A percentile compares a stretch with the other conserved stretches of the same genome.
These are phyloP conservation scores for Penicillium sp. DNA, from an alignment of 2,329 filamentous ascomycete genomes.

Conservation along the genomic window DNA sequence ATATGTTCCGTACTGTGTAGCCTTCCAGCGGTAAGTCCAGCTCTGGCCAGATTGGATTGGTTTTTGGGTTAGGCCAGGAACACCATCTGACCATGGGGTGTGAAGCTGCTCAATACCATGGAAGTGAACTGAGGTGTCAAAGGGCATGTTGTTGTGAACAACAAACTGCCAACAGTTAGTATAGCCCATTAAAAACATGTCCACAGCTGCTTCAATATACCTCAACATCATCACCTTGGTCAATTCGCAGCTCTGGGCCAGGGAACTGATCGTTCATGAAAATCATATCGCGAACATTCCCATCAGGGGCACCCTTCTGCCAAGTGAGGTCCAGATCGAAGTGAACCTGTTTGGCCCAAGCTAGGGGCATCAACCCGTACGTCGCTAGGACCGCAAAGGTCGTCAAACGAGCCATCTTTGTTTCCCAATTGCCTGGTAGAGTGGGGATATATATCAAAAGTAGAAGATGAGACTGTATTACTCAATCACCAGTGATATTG, in stretches of 20 bases:
- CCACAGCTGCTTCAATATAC: conserved; percentile 11
- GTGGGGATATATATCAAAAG: too few species aligned
- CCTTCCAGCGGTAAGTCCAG: conserved; percentile 52
- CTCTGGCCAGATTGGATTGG: conserved; percentile 50
- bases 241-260: conserved; percentile 28
- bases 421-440: not conserved
- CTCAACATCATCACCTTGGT: conserved; percentile 31
- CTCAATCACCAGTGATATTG: too few species aligned
- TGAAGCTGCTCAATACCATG: conserved; percentile 21
- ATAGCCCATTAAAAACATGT: too few species aligned
- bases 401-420: conserved; percentile 16
- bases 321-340: conserved; percentile 35
- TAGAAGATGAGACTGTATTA: too few species aligned
- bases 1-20: conserved; percentile 16
- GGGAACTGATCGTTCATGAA: conserved; percentile 36
- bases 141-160: conserved; percentile 15
- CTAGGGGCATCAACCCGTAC: conserved; percentile 10
- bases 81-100: conserved; percentile 60
- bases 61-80: conserved; percentile 55
- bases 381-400: conserved; percentile 11
- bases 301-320: conserved; percentile 34
- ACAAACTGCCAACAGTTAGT: conserved; percentile 1
- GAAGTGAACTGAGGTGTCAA: conserved; percentile 18
- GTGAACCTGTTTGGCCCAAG: conserved; percentile 19
- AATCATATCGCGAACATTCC: conserved; percentile 32